Evolutionary conservation across 139 green algal genomes (phyloP), one percentile per base, ranked within the genome.

Genomic region (Nannochloris sp.): DNA sequence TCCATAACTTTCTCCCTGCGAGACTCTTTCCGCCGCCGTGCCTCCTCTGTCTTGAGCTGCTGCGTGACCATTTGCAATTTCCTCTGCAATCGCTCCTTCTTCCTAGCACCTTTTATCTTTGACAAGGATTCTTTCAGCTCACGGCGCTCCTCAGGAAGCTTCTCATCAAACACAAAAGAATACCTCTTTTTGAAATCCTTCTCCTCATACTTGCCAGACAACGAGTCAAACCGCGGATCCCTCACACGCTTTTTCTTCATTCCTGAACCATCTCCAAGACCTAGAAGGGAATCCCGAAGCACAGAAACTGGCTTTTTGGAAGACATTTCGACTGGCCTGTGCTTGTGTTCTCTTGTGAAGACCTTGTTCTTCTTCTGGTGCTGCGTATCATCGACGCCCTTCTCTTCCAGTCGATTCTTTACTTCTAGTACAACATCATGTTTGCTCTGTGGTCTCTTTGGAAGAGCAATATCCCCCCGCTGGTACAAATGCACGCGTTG

Each of bases 121-220:
- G 86, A 82, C 33, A 95, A 46, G 11, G 70, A 61, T 10, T 56
- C 62, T 65, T 77, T 75, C 3, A 93, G 62, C 6, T 74, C 61
- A 26, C 68, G 37, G 17, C 60, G 66, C 78, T 96, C 89, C 20
- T 72, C 29, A 4, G 86, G 86, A 62, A 96, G 59, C 30, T 84
- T 66, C 36, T 95, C 84, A 64, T 94, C 78, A 70, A 88, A 96
- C 49, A 96, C 56, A 66, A 96, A 96, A 1, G 74, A 63, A 70
- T 95, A 96, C 17, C 67, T 72, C 66, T 79, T 78, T n/a, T 80
- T 76, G 40, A 83, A 85, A n/a, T 63, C 45, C 11, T 82, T 68
- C 20, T 76, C 64, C 28, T 64, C 59, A 30, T 73, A 66, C 8
- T 69, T 63, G 17, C 74, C 75, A 45, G 63, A 72, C 5, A 83